Evolutionary conservation across 2,329 filamentous ascomycete species (phyloP), one percentile per base, ranked within the genome.

Genomic region (Mollisiaceae sp.): DNA sequence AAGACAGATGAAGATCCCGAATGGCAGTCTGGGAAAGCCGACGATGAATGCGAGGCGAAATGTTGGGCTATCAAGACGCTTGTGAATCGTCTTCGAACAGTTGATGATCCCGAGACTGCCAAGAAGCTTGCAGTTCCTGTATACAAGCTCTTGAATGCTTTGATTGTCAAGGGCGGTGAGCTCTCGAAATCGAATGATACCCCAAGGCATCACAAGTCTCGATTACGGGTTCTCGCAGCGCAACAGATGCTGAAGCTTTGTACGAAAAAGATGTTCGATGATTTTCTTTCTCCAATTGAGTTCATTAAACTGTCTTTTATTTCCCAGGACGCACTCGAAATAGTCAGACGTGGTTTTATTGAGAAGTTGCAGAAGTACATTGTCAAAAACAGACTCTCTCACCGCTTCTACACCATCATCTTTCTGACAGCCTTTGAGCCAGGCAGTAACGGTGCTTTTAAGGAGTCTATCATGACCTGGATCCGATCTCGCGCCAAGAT

Each of bases 341-440:
- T 90, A 69, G 93, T 98, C 35, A 90, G 95, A 39, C 86, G 85
- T 56, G 86, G 86, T 1, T 98, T 99, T 73, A 84, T 95, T 61
- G 88, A 89, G 73, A 93, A 94, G 72, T 82, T 99, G 47, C 95
- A 97, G 79, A 97, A 97, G 79, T 94, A 97, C 74, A 86, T 98
- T 4, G 91, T 91, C 11, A 86, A 90, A 61, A 86, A 85, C 63
- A 88, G 85, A 70, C 83, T 97, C 2, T 84, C 87, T 1, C 81
- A 85, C 14, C 89, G 94, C 11, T 99, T 96, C 83, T 95, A 97
- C 77, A 91, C 92, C 0, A 89, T 97, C 47, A 84, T 97, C 6
- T 98, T 97, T 80, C 81, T 98, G 52, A 90, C 93, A 38, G 94
- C 95, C 1, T 97, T 95, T 76, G 95, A 99, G 79, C 95, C 94